Base-by-base conservation (phyloP, 2,329 filamentous ascomycete species). In the Aspergillus luchuensis region DNA sequence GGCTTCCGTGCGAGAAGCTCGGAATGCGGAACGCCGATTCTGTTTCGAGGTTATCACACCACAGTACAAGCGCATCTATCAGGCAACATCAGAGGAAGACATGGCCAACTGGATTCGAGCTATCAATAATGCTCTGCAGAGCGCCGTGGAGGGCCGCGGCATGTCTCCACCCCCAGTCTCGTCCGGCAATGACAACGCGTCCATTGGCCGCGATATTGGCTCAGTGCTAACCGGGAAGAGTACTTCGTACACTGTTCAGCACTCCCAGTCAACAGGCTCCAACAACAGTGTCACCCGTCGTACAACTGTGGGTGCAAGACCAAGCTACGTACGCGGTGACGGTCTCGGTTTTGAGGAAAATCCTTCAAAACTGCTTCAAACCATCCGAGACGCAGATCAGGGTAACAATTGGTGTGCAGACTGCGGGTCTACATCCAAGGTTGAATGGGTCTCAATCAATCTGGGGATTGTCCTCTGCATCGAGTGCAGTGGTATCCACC, bases 361-460 rank as follows among this genome's bases (percentile, higher is more conserved):
- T 63, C 91, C 92, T 0, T 91, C 94, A 63, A 93, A 89, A 74
- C 82, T 99, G 8, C 84, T 99, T 5, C 91, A 96, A 73, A 88
- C 90, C 72, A 86, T 99, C 45, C 89, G 94, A 53, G 91, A 96
- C 60, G 91, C 90, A 53, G 95, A 99, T 71, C 90, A 96, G 70
- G 93, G 92, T 43, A 99, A 99, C 76, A 89, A 87, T 67, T 91
- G 90, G 85, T 99, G 95, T 74, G 95, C 95, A 15, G 95, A 99
- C 75, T 99, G 95, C 72, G 91, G 91, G 10, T 96, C 92, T 7
- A 89, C 90, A 36, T 86, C 88, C 71, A 98, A 97, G 79, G 93
- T 97, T 21, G 95, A 99, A 76, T 99, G 95, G 95, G 95, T 98
- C 28, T 98, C 95, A 0, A 97, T 99, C 78, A 99, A 99, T 71